Evolutionary conservation across 768 basidiomycete genomes (phyloP).

Genomic region (Paxillus rubicundulus): DNA sequence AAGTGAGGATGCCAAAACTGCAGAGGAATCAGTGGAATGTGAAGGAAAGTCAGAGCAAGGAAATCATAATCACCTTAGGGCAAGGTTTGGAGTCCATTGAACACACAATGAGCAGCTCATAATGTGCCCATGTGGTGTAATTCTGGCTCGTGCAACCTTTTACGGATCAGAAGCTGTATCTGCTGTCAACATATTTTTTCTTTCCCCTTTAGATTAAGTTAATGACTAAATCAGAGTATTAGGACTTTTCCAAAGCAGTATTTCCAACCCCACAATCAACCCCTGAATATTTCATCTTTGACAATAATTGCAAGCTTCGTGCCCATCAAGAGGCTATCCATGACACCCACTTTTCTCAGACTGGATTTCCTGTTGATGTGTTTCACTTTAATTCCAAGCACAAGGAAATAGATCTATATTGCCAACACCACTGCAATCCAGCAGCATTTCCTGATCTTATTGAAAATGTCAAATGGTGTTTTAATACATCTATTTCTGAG

Average conservation of each 20-base stretch:
- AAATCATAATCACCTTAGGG: constrained; percentile 7
- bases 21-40: not conserved
- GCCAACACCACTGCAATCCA: constrained; percentile 30
- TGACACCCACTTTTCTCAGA: constrained; percentile 14
- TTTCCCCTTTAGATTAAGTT: not conserved
- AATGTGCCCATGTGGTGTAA: constrained; percentile 20
- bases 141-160: constrained; percentile 20
- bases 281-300: constrained; percentile 16
- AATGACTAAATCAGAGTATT: not conserved
- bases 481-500: constrained; percentile 36
- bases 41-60: constrained; percentile 10
- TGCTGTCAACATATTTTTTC: constrained; percentile 12
- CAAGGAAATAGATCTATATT: constrained; percentile 19
- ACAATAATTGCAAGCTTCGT: constrained; percentile 20
- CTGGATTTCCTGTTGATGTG: constrained; percentile 18
- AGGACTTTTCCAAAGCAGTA: constrained; percentile 11
- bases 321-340: constrained; percentile 5
- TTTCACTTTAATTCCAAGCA: constrained; percentile 24
- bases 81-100: constrained; percentile 19
- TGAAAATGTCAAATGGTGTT: constrained; percentile 23
- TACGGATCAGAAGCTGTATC: constrained; percentile 25
- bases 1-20: not conserved
- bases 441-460: constrained; percentile 22
- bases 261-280: constrained; percentile 9
- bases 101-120: constrained; percentile 30